phyloP scores from a whole-genome alignment of 345 rosid species.

The Arabis alpina region DNA sequence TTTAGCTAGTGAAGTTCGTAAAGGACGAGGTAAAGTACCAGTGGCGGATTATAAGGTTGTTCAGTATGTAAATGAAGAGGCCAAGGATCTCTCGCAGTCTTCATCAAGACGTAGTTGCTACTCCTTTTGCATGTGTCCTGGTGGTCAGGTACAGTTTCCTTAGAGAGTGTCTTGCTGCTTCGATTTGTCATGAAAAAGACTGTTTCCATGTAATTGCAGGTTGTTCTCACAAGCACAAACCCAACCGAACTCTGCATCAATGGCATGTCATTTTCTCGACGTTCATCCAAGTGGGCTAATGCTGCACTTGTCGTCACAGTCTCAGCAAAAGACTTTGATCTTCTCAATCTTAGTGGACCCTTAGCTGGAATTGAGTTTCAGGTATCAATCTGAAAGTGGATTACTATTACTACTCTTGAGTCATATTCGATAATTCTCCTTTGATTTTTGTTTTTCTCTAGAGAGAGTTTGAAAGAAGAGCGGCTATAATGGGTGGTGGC shows the following conservation, averaged over 20 bases:
- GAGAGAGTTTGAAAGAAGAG: constrained; percentile 91
- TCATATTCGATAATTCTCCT: constrained; percentile 12
- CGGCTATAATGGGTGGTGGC: constrained; percentile 91
- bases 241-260: constrained; percentile 90
- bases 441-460: constrained; percentile 39
- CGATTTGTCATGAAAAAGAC: neutral
- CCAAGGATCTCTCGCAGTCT: constrained; percentile 40
- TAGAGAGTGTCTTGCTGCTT: neutral
- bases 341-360: constrained; percentile 71
- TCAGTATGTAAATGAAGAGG: constrained; percentile 54
- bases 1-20: constrained; percentile 65
- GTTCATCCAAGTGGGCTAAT: constrained; percentile 96
- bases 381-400: constrained; percentile 50
- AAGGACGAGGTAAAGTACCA: constrained; percentile 91
- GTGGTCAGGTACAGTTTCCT: constrained; percentile 77
- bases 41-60: constrained; percentile 95
- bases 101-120: constrained; percentile 68
- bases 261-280: constrained; percentile 97
- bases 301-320: constrained; percentile 88
- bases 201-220: constrained; percentile 52
- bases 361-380: constrained; percentile 93
- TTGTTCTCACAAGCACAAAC: constrained; percentile 86
- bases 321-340: constrained; percentile 69
- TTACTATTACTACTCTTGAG: constrained; percentile 1
- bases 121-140: constrained; percentile 99